Percentiles rank a stretch among this genome's conserved stretches.
Evolutionary conservation across 352 stramenopile species (phyloP).

Genomic region (Phytophthora foliorum): DNA sequence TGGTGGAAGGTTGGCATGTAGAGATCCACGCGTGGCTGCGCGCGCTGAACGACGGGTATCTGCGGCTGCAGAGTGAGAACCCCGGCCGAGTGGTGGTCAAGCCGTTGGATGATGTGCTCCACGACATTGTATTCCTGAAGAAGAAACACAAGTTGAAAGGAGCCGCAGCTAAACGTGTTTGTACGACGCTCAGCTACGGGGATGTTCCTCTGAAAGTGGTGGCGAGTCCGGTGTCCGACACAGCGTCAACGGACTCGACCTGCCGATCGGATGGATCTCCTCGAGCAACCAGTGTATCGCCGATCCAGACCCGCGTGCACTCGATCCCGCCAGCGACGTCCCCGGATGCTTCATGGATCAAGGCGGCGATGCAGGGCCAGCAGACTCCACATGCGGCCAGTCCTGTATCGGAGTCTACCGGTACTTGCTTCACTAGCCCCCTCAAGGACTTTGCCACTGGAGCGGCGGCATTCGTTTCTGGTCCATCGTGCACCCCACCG

Average conservation of each 20-base stretch:
- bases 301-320: neutral
- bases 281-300: constrained; percentile 11
- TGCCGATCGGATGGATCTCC: constrained; percentile 5
- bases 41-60: constrained; percentile 28
- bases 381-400: neutral
- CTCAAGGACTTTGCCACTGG: constrained; percentile 3
- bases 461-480: no score
- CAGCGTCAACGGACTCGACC: neutral
- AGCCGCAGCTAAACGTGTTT: neutral
- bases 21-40: constrained; percentile 40
- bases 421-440: neutral
- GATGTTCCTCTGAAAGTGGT: constrained; percentile 10
- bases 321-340: constrained; percentile 22
- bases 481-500: no score
- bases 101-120: constrained; percentile 28
- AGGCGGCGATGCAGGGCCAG: constrained; percentile 17
- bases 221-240: constrained; percentile 6
- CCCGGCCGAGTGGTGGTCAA: constrained; percentile 24
- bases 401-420: neutral
- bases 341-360: constrained; percentile 31
- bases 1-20: constrained; percentile 25
- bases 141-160: neutral
- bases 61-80: constrained; percentile 19
- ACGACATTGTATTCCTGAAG: constrained; percentile 21
- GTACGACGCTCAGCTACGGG: neutral